Evolutionary conservation across 2,329 filamentous ascomycete genomes (phyloP).

Genomic region (Hypoxylon sp.): DNA sequence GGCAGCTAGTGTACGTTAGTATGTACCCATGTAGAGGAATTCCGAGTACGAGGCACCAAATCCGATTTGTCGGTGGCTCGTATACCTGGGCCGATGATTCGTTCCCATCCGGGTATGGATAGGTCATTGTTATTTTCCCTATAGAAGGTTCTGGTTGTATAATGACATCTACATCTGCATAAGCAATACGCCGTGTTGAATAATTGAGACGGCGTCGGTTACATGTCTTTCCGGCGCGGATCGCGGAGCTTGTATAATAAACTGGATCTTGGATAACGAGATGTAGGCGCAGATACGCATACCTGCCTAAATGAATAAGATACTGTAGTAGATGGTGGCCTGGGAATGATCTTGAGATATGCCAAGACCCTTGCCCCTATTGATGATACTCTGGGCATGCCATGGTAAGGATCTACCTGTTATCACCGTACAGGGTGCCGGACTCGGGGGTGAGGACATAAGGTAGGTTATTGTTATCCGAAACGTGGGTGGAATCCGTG

Average conservation of each 20-base stretch:
- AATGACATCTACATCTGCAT: neutral
- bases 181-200: neutral
- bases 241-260: neutral
- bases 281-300: neutral
- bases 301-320: neutral
- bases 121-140: neutral
- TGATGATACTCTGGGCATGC: neutral
- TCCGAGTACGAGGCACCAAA: conserved; percentile 20
- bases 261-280: neutral
- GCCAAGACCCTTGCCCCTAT: neutral
- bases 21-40: conserved; percentile 54
- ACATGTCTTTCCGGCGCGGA: neutral
- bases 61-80: conserved; percentile 2
- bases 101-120: neutral
- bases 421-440: neutral
- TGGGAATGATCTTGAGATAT: neutral
- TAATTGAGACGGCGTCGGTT: neutral
- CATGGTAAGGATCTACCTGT: neutral
- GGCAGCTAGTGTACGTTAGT: neutral
- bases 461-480: conserved; percentile 16
- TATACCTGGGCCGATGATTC: neutral
- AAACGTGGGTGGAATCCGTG: conserved; percentile 7
- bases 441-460: conserved; percentile 25
- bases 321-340: neutral
- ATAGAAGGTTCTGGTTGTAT: neutral